These are phyloP conservation scores for Nemania serpens DNA, from an alignment of 2,329 filamentous ascomycete species.

Conservation along the genomic window DNA sequence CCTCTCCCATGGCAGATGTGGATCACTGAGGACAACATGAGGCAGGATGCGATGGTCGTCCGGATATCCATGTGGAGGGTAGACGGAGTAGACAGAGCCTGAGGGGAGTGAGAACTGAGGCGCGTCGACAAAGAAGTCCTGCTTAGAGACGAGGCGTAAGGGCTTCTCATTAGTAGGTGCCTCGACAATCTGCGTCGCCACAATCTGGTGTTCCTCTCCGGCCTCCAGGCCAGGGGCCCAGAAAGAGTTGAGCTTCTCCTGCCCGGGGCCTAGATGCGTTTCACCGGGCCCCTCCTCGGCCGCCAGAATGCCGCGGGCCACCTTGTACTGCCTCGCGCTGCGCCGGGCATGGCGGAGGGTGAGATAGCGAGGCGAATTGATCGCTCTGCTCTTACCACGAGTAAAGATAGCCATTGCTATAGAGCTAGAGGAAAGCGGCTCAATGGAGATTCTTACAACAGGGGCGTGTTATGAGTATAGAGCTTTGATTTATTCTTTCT, in stretches of 20 bases:
- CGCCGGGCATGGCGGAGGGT: conserved; percentile 28
- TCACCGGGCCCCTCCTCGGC: conserved; percentile 14
- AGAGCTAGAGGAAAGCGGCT: too few species aligned
- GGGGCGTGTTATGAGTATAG: too few species aligned
- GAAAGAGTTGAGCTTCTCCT: conserved; percentile 31
- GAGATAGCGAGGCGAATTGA: conserved; percentile 31
- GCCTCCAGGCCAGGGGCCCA: conserved; percentile 29
- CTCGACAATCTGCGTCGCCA: conserved; percentile 7
- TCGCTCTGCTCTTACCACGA: conserved; percentile 25
- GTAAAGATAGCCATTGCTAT: conserved; percentile 27
- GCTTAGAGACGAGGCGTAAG: conserved; percentile 26
- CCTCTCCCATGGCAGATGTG: conserved; percentile 51
- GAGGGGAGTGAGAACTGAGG: conserved; percentile 44
- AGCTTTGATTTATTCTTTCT: too few species aligned
- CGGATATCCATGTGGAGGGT: conserved; percentile 46
- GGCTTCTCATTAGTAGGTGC: background rate
- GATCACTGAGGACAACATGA: conserved; percentile 51
- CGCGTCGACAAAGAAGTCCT: conserved; percentile 44
- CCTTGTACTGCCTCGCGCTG: too few species aligned
- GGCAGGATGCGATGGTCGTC: conserved; percentile 46
- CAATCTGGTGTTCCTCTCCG: conserved; percentile 20
- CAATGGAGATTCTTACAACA: too few species aligned
- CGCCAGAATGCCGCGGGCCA: too few species aligned
- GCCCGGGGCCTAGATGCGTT: conserved; percentile 23
- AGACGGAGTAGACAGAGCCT: conserved; percentile 43